Evolutionary conservation across 1,284 basidiomycete genomes (phyloP).

Genomic region (Trichosporon faecale): DNA sequence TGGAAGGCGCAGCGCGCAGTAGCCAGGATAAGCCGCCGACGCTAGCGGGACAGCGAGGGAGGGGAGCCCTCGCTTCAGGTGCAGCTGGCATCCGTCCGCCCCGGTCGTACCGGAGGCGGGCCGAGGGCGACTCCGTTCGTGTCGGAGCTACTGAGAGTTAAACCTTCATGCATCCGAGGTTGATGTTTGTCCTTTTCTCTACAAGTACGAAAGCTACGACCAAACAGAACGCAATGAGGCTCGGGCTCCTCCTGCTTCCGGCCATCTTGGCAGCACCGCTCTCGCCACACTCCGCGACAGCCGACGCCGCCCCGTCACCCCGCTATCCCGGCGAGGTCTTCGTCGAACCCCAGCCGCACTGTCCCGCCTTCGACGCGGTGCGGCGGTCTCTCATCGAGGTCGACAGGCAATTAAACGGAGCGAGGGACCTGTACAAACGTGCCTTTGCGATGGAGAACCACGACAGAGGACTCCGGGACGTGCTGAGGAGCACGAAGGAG

Average conservation of each 20-base stretch:
- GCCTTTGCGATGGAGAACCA: background rate
- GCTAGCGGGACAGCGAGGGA: too few relatives aligned
- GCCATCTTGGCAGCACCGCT: background rate
- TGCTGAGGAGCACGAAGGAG: background rate
- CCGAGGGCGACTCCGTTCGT: too few relatives aligned
- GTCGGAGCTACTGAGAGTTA: too few relatives aligned
- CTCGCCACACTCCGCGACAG: background rate
- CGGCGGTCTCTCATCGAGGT: background rate
- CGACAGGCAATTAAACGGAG: background rate
- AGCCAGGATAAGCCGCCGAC: too few relatives aligned
- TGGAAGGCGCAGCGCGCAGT: too few relatives aligned
- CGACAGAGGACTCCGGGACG: background rate
- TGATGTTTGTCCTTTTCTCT: background rate
- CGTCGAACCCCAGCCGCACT: background rate
- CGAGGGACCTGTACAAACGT: background rate
- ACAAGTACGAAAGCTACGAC: background rate
- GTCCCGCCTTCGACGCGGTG: background rate
- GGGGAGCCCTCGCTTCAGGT: too few relatives aligned
- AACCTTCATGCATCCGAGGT: too few relatives aligned
- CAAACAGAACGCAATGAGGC: background rate
- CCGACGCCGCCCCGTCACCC: background rate
- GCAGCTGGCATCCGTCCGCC: too few relatives aligned
- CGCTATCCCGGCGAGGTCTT: background rate
- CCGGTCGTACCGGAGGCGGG: too few relatives aligned
- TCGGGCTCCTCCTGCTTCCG: background rate